Percentiles rank a stretch among this genome's conserved stretches.
Evolutionary conservation across 768 basidiomycete species (phyloP).

Genomic region (Auricularia heimuer): DNA sequence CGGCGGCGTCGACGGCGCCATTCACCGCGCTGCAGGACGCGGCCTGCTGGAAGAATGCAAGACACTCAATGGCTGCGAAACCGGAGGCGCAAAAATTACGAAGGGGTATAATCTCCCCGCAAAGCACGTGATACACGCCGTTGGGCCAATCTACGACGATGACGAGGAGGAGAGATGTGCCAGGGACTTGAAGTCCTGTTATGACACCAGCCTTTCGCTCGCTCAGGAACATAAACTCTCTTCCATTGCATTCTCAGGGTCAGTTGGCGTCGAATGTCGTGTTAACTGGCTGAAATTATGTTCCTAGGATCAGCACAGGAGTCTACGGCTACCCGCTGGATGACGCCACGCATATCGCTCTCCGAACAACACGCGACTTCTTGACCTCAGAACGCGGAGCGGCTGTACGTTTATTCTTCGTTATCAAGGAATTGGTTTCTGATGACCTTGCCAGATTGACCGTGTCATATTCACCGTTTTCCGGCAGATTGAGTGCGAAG

Average conservation of each 20-base stretch:
- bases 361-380: slow-evolving; percentile 46
- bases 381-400: slow-evolving; percentile 42
- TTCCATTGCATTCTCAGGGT: slow-evolving; percentile 40
- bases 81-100: slow-evolving; percentile 73
- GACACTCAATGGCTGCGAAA: slow-evolving; percentile 55
- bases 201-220: slow-evolving; percentile 50
- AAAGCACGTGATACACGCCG: slow-evolving; percentile 67
- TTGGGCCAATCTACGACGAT: slow-evolving; percentile 59
- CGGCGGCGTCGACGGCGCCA: slow-evolving; percentile 64
- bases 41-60: slow-evolving; percentile 60
- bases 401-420: slow-evolving; percentile 19
- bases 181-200: slow-evolving; percentile 55
- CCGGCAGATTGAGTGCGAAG: slow-evolving; percentile 45
- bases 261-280: slow-evolving; percentile 14
- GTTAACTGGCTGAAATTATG: background rate
- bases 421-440: slow-evolving; percentile 13
- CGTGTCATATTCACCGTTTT: slow-evolving; percentile 70
- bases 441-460: slow-evolving; percentile 34
- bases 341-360: slow-evolving; percentile 62
- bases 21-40: slow-evolving; percentile 65
- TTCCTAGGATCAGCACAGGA: slow-evolving; percentile 66
- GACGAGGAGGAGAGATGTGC: slow-evolving; percentile 35
- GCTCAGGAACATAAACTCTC: slow-evolving; percentile 50
- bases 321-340: slow-evolving; percentile 69
- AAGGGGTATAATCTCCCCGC: slow-evolving; percentile 69